Percentiles rank a stretch among this genome's conserved stretches.
Evolutionary conservation across 1,139 yeast genomes (phyloP).

Genomic region (Blastobotrys petasosporus): DNA sequence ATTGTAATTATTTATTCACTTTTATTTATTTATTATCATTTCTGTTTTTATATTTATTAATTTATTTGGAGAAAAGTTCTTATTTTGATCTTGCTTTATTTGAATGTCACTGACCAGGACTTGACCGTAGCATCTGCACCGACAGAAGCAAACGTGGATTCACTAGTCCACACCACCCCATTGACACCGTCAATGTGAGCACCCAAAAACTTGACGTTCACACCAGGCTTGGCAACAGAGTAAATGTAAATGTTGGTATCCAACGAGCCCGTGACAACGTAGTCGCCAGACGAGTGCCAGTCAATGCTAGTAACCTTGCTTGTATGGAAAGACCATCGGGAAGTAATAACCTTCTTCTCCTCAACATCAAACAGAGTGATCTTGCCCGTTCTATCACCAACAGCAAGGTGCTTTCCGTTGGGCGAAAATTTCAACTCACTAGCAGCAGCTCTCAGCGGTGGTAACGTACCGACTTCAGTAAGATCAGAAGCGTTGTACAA

Average conservation of each 20-base stretch:
- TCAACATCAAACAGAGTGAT: slow-evolving; percentile 58
- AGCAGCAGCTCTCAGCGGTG: slow-evolving; percentile 58
- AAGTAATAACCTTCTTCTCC: slow-evolving; percentile 59
- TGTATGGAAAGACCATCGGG: slow-evolving; percentile 95
- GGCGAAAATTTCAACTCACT: slow-evolving; percentile 66
- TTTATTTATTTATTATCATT: not conserved
- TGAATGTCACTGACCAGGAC: slow-evolving; percentile 47
- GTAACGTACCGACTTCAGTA: slow-evolving; percentile 29
- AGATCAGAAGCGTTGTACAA: slow-evolving; percentile 17
- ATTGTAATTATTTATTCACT: not conserved
- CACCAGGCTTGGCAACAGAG: slow-evolving; percentile 71
- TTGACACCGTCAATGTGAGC: slow-evolving; percentile 89
- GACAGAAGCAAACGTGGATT: slow-evolving; percentile 49
- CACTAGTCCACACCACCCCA: slow-evolving; percentile 61
- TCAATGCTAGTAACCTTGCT: slow-evolving; percentile 68
- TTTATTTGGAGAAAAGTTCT: not conserved
- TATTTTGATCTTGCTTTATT: not conserved
- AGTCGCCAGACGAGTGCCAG: slow-evolving; percentile 73
- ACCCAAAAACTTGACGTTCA: slow-evolving; percentile 63
- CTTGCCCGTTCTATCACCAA: slow-evolving; percentile 84
- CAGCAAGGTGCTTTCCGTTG: slow-evolving; percentile 61
- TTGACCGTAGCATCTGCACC: slow-evolving; percentile 84
- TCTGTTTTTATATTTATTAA: not conserved
- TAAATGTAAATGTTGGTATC: slow-evolving; percentile 79
- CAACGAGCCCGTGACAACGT: slow-evolving; percentile 69